phyloP scores from a whole-genome alignment of 2,329 filamentous ascomycete species.

The Aspergillus ustus region DNA sequence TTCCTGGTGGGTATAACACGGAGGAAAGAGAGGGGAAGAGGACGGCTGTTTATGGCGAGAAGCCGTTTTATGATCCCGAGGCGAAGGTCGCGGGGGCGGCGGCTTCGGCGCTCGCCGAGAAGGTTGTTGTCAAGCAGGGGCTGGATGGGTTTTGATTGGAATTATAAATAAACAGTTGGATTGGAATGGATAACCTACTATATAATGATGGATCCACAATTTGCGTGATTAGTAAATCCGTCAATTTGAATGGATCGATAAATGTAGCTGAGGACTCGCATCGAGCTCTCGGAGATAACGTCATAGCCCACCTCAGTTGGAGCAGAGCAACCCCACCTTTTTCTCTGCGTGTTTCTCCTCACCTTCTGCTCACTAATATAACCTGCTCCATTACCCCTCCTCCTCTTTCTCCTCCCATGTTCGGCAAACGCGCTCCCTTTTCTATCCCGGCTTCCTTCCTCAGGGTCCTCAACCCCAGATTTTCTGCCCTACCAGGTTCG shows the following conservation, averaged over 20 bases:
- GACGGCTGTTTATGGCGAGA: conserved; percentile 5
- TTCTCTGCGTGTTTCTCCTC: neutral
- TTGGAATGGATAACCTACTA: neutral
- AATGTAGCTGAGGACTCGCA: neutral
- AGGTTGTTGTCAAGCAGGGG: neutral
- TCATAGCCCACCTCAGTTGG: neutral
- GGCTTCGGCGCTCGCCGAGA: neutral
- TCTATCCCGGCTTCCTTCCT: conserved; percentile 25
- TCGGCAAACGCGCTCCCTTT: conserved; percentile 23
- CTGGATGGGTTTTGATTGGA: conserved; percentile 1
- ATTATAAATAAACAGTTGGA: neutral
- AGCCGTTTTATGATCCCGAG: conserved; percentile 1
- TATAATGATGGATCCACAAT: neutral
- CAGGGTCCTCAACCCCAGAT: conserved; percentile 31
- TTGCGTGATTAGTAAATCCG: neutral
- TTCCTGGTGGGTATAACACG: conserved; percentile 9
- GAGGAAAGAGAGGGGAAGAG: conserved; percentile 11
- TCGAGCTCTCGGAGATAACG: neutral
- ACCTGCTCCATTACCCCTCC: conserved; percentile 19
- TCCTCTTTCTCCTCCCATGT: conserved; percentile 25
- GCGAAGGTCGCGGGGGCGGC: neutral
- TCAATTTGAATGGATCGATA: neutral
- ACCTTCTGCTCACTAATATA: conserved; percentile 18
- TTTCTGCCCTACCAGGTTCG: conserved; percentile 26
- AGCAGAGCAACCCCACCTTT: neutral